Evolutionary conservation across 176 grass and related monocot species (phyloP).

Genomic region (Carex kokanica): DNA sequence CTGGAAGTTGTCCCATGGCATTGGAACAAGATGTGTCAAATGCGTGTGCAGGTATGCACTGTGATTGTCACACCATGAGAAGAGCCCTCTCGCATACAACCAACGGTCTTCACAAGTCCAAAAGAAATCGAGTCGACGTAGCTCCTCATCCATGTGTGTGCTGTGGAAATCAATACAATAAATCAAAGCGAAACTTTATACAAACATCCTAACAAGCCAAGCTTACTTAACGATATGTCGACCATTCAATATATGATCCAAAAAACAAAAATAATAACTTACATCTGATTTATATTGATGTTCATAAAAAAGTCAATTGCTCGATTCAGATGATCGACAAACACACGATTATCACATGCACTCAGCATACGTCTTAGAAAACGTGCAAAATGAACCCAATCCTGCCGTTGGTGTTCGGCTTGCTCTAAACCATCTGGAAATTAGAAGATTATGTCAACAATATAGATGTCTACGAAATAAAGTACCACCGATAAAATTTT

Average conservation of each 20-base stretch:
- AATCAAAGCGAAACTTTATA: neutral
- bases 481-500: neutral
- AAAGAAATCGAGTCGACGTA: neutral
- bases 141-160: neutral
- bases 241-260: neutral
- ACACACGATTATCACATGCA: neutral
- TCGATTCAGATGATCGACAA: neutral
- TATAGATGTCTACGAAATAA: no score
- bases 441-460: neutral
- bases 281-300: neutral
- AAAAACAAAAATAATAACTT: neutral
- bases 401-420: neutral
- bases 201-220: neutral
- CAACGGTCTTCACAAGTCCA: neutral
- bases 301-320: neutral
- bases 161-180: neutral
- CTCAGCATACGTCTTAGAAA: neutral
- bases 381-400: neutral
- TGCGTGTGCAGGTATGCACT: accelerated
- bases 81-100: neutral
- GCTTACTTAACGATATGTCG: neutral
- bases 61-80: neutral
- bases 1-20: neutral
- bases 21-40: neutral
- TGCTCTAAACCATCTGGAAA: neutral